Percentiles rank a stretch among this genome's conserved stretches.
Conservation (phyloP, 2,329 filamentous ascomycete species). For the Phyllosticta citriasiana region DNA sequence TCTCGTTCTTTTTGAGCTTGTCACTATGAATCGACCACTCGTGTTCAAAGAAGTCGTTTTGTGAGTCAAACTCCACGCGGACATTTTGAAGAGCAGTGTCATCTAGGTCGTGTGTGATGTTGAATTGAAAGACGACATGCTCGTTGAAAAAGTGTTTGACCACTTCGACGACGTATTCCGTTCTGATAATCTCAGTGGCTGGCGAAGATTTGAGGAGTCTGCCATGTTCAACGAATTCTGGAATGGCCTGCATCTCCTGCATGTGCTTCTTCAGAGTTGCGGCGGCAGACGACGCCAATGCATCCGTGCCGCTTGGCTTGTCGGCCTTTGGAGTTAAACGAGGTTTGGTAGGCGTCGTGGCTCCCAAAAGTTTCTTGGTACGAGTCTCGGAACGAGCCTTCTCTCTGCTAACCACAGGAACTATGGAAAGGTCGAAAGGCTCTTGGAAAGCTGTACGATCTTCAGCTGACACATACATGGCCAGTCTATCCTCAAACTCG, state of each 20-base stretch:
- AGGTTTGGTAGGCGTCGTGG: conserved; percentile 87
- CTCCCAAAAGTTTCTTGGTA: conserved; percentile 91
- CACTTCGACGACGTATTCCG: conserved; percentile 87
- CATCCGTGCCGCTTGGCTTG: too few relatives aligned
- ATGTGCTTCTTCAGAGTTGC: too few relatives aligned
- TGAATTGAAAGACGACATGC: conserved; percentile 89
- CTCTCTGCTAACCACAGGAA: conserved; percentile 89
- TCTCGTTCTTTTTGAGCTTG: conserved; percentile 71
- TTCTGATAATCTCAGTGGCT: conserved; percentile 83
- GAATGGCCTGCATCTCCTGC: too few relatives aligned
- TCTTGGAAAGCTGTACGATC: conserved; percentile 74
- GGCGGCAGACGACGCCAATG: too few relatives aligned
- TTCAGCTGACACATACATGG: conserved; percentile 92
- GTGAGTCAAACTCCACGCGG: conserved; percentile 66
- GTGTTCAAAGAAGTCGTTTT: conserved; percentile 65
- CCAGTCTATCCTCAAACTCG: conserved; percentile 91
- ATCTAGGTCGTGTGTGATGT: conserved; percentile 93
- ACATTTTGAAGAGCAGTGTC: conserved; percentile 49
- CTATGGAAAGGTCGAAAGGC: conserved; percentile 82
- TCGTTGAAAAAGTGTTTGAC: conserved; percentile 98
- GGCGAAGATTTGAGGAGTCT: conserved; percentile 83
- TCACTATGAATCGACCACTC: conserved; percentile 89
- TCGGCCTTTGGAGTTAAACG: too few relatives aligned
- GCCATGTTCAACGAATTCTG: conserved; percentile 85
- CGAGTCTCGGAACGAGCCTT: conserved; percentile 93